Percentiles rank a stretch among this genome's conserved stretches.
phyloP scores from a whole-genome alignment of 306 rosid genomes.

The Acacia confusa region DNA sequence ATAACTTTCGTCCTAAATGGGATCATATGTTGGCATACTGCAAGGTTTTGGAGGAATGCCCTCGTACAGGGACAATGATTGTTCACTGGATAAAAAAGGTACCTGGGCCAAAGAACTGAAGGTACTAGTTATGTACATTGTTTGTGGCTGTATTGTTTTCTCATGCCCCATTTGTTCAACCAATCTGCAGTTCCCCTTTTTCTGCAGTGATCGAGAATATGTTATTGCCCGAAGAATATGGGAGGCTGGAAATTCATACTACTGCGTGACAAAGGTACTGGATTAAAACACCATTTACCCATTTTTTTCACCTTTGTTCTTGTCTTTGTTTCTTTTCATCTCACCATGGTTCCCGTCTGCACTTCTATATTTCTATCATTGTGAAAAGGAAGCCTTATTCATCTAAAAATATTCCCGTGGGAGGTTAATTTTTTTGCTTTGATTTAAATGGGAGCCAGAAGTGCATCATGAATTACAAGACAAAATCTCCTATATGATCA shows the following conservation, averaged over 20 bases:
- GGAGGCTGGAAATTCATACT: constrained; percentile 87
- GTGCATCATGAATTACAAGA: constrained; percentile 6
- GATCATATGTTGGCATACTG: constrained; percentile 80
- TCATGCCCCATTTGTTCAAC: constrained; percentile 30
- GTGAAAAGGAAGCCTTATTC: background rate
- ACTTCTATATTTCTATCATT: constrained; percentile 9
- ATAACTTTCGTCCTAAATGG: constrained; percentile 95
- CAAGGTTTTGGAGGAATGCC: constrained; percentile 86
- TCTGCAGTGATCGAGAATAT: constrained; percentile 99
- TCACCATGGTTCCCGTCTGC: constrained; percentile 2
- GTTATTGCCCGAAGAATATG: constrained; percentile 95
- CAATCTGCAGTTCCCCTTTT: constrained; percentile 84
- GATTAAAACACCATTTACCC: constrained; percentile 11
- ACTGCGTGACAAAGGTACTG: constrained; percentile 91
- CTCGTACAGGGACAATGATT: constrained; percentile 64
- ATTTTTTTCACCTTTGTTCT: constrained; percentile 13
- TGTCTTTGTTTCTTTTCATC: constrained; percentile 20
- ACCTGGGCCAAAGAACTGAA: constrained; percentile 29
- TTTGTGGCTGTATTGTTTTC: constrained; percentile 22
- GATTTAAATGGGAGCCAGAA: constrained; percentile 1
- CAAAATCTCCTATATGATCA: background rate
- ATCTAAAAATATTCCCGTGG: background rate
- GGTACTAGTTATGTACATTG: constrained; percentile 6
- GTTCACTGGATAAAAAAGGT: constrained; percentile 99
- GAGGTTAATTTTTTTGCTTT: constrained; percentile 19